Base-by-base conservation (phyloP, 164 flowering plant species). In the Vitis cinerea region DNA sequence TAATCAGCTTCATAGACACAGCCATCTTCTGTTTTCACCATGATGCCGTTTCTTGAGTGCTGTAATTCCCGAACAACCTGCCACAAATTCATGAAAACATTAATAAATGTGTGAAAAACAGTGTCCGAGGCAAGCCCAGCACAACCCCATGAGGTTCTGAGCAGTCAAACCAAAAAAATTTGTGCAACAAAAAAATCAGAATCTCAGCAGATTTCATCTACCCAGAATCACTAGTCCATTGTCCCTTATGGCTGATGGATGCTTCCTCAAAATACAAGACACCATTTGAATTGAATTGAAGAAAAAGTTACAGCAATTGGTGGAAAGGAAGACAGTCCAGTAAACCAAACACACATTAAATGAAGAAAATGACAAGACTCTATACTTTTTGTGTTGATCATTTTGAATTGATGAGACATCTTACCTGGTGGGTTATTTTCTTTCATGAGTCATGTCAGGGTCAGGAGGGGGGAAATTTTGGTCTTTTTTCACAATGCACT, bases 51-150 rank as follows among this genome's bases (percentile, higher is more conserved):
- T 81, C 87, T 87, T 82, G 94, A 86, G 82, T 89, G 87, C 63
- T 89, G 87, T 73, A 92, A 60, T 78, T 90, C 93, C 82, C 96
- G 79, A 65, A 90, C 98, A 67, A 90, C 97, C 98, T 92, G 92
- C 84, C 75, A 52, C 72, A 66, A 72, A 72, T 75, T 30, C 71
- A 72, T 71, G 62, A 56, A 53, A 49, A 66, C 19, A 8, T 10
- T 14, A 47, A 15, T 2, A 65, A 61, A 23, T 50, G 12, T 15
- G 11, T 14, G 9, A 62, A 59, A 30, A 37, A 49, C 50, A 29
- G 27, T 53, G 49, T 9, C 49, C 67, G 55, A 61, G 70, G 57
- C 64, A 57, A 37, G 44, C 44, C 44, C 44, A 37, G 44, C 6
- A 27, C 59, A 61, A 52, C 23, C 50, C 57, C 44, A 49, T 59